A percentile compares a stretch with the other conserved stretches of the same genome.
Conservation (phyloP, 768 basidiomycete species). For the Termitomyces sp. region DNA sequence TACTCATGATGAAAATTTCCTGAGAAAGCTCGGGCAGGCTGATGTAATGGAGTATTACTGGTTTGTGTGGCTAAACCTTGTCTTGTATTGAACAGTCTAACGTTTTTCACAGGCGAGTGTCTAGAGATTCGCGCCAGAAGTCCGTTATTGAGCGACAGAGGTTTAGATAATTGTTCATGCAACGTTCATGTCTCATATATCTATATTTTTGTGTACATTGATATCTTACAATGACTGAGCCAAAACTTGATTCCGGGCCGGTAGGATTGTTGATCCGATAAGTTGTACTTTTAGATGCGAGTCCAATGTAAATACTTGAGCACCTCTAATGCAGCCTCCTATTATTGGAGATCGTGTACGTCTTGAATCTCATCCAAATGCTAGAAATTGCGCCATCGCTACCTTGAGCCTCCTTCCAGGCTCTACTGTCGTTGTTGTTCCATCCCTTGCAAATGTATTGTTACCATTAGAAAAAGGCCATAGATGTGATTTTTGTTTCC, state of each 20-base stretch:
- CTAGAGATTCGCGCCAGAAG: conserved; percentile 66
- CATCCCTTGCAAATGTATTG: conserved; percentile 46
- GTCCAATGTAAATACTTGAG: too few relatives aligned
- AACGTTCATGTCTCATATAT: not conserved
- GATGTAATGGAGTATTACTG: conserved; percentile 97
- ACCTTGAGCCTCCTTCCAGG: conserved; percentile 38
- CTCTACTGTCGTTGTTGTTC: conserved; percentile 42
- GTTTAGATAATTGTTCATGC: conserved; percentile 41
- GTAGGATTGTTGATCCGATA: too few relatives aligned
- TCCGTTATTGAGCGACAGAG: conserved; percentile 72
- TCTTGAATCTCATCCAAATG: conserved; percentile 43
- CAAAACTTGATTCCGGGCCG: too few relatives aligned
- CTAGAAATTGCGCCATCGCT: conserved; percentile 52
- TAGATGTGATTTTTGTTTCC: conserved; percentile 67
- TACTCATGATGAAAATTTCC: conserved; percentile 96
- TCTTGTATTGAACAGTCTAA: not conserved
- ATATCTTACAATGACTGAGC: not conserved
- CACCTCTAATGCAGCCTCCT: conserved; percentile 2
- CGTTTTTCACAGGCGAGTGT: conserved; percentile 66
- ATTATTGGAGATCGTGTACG: conserved; percentile 14
- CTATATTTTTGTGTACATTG: not conserved
- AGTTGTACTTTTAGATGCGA: too few relatives aligned
- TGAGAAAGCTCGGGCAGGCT: conserved; percentile 83
- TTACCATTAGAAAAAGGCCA: conserved; percentile 55
- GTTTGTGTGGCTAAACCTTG: conserved; percentile 32